These are phyloP conservation scores for Hypoxylon lienhwacheense DNA, from an alignment of 495 filamentous ascomycete genomes.

Conservation along the genomic window DNA sequence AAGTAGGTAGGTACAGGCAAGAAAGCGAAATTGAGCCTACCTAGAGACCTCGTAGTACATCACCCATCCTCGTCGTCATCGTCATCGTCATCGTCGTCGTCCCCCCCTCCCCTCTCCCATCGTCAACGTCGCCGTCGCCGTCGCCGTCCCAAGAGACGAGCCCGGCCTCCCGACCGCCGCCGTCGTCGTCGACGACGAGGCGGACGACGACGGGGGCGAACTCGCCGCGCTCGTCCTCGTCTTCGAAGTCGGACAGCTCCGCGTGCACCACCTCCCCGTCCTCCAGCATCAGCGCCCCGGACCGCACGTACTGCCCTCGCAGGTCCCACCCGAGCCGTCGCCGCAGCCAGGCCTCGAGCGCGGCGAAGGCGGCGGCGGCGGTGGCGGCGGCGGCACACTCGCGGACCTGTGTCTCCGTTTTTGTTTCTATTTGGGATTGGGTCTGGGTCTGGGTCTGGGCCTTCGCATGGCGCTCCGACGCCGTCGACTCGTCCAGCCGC, in stretches of 20 bases:
- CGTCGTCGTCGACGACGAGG: conserved; percentile 56
- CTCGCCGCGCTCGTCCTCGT: conserved; percentile 83
- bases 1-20: no score
- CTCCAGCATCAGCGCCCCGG: conserved; percentile 67
- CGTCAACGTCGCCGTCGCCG: background rate
- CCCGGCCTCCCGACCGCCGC: conserved; percentile 51
- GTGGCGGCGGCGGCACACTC: no score
- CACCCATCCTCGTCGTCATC: no score
- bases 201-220: conserved; percentile 84
- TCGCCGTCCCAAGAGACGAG: conserved; percentile 47
- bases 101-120: background rate
- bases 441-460: conserved; percentile 38
- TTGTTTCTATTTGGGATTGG: no score
- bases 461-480: conserved; percentile 37
- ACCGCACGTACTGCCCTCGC: conserved; percentile 39
- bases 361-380: conserved; percentile 44
- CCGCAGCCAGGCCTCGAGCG: conserved; percentile 51
- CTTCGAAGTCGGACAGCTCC: conserved; percentile 73
- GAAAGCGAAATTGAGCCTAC: no score
- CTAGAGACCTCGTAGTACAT: no score
- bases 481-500: conserved; percentile 43
- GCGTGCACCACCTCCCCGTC: conserved; percentile 79
- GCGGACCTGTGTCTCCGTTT: no score
- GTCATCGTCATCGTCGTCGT: no score
- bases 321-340: conserved; percentile 51